Base-by-base conservation (phyloP, 495 filamentous ascomycete species). In the Penicillium paradoxum region DNA sequence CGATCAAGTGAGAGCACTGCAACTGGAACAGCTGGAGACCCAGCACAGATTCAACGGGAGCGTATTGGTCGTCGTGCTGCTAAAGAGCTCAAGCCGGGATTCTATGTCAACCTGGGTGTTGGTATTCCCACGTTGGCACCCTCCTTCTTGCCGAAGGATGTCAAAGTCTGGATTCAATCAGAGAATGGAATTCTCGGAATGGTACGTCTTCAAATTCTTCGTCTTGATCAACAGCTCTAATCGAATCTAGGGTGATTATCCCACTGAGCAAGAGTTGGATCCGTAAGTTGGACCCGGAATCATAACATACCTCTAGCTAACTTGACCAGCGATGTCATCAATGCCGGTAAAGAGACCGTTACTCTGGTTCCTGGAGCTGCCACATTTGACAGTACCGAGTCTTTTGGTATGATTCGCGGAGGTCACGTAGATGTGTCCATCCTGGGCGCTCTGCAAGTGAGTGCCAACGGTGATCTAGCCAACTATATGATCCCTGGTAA, bases 401-500 rank as follows among this genome's bases (percentile, higher is more conserved):
- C 83, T 54, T 96, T 96, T 59, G 90, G 89, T 52, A 96, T 96
- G 91, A 95, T 96, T 57, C 79, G 91, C 25, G 84, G 83, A 57
- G 91, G 91, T 4, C 81, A 90, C 37, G 88, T 96, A 51, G 85
- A 96, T 73, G 77, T 96, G 27, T 93, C 90, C 10, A 92, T 96
- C 49, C 73, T 96, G 8, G 91, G 91, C 7, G 91, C 91, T 17
- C 86, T 96, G 76, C 91, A 96, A 74, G 90, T 96, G 27, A 83
- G 79, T 59, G 87, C 81, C 37, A 83, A 78, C 24, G 91, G 91
- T 7, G 91, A 96, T 60, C 72, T 96, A 14, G 91, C 91, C 21
- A 95, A 93, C 73, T 96, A 90, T 58, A 93, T 93, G 84, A 75
- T 96, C 42, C 91, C 90, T 0, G 90, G 91, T 39, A 96, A 95